Evolutionary conservation across 139 green algal genomes (phyloP), one percentile per base, ranked within the genome.

Genomic region (Ulvella scutata): DNA sequence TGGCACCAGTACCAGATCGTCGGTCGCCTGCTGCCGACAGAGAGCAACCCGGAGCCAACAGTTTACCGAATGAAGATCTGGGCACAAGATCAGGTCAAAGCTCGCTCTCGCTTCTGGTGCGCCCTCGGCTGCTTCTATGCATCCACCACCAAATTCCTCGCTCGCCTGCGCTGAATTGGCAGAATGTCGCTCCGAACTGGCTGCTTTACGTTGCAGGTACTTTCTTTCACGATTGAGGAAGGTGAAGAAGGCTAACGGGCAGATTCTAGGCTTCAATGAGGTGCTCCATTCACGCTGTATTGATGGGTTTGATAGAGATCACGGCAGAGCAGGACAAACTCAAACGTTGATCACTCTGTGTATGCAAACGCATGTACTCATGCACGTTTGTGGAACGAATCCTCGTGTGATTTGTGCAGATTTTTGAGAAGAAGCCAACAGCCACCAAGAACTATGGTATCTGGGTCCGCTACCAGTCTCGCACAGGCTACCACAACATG

Each of bases 61-160:
- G 81, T 98, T 23, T 99, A 94, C 89, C 90, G 95, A 77, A 99
- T 99, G 95, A 99, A 98, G 94, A 84, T 99, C 38, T 99, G 94
- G 95, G 90, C 94, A 9, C 84, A 83, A 72, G 94, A 99, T 79
- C 79, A 87, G 20, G 91, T 97, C 37, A 84, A 87, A 44, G 95
- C 94, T 74, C 96, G 93, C 86, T 92, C 82, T 81, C 99, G 98
- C 92, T 99, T 98, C 85, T 99, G 95, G 95, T 98, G 77, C 74
- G 88, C n/a, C 35, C 2, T n/a, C 62, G 33, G 37, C 43, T 72
- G 21, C 23, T 38, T 59, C 33, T 6, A 26, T 26, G 51, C 10
- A 7, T 34, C n/a, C 51, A 67, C 9, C 61, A 4, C 37, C 23
- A 20, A 9, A 37, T 33, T 40, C 26, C 38, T 62, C 61, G 20